Percentiles rank a stretch among this genome's conserved stretches.
Evolutionary conservation across 208 protist species (phyloP).

Genomic region (Acanthamoeba castellanii): DNA sequence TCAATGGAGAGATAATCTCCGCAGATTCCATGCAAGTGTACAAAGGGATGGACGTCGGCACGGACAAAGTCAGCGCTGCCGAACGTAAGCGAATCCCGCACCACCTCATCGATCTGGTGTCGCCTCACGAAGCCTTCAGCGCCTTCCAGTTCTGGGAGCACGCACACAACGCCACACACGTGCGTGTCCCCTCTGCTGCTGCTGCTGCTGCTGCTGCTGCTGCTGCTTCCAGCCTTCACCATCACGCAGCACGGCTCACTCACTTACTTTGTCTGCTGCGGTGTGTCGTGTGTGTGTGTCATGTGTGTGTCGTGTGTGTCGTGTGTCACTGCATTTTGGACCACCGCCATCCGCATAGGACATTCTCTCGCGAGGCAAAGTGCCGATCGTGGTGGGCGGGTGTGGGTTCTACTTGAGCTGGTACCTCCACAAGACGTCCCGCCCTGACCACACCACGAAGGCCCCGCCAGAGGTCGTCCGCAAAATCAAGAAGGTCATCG

Average conservation of each 20-base stretch:
- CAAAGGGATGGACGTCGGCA: conserved; percentile 72
- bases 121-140: background rate
- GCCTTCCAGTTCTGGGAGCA: conserved; percentile 61
- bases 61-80: conserved; percentile 68
- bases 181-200: too few relatives aligned
- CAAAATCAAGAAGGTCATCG: conserved; percentile 15
- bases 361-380: background rate
- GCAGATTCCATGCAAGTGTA: conserved; percentile 81
- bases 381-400: conserved; percentile 11
- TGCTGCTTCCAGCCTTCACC: too few relatives aligned
- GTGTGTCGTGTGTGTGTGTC: too few relatives aligned
- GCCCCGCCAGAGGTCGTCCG: background rate
- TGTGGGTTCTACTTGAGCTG: conserved; percentile 43
- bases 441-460: background rate
- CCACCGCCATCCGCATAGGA: background rate
- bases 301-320: too few relatives aligned
- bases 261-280: too few relatives aligned
- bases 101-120: conserved; percentile 73
- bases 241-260: too few relatives aligned
- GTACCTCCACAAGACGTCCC: conserved; percentile 32
- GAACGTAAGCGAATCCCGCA: conserved; percentile 62
- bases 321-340: background rate
- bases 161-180: background rate
- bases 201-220: too few relatives aligned
- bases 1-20: conserved; percentile 76